phyloP scores from a whole-genome alignment of 1,139 yeast species.

The Pichia sp. region DNA sequence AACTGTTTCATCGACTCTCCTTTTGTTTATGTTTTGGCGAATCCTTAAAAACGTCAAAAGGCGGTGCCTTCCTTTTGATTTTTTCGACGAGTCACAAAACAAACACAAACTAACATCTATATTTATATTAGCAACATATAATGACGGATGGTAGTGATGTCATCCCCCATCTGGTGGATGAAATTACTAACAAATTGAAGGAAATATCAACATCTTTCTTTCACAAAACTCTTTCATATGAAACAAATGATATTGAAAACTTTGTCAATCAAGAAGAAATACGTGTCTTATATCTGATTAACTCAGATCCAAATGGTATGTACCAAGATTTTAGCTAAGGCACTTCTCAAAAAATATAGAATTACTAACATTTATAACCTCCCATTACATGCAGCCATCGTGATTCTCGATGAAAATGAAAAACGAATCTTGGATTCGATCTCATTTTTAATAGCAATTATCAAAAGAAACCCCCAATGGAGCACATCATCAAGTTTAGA shows the following conservation, averaged over 20 bases:
- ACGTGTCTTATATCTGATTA: slow-evolving; percentile 2
- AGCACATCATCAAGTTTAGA: background rate
- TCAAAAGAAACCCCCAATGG: slow-evolving; percentile 8
- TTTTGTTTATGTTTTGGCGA: too few species aligned
- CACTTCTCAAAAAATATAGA: background rate
- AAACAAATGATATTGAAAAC: slow-evolving; percentile 1
- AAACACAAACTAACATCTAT: too few species aligned
- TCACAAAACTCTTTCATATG: background rate
- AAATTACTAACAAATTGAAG: background rate
- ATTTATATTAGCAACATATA: too few species aligned
- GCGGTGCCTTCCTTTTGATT: too few species aligned
- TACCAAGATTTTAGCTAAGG: background rate
- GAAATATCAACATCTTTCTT: background rate
- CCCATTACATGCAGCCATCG: background rate
- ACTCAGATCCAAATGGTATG: slow-evolving; percentile 3
- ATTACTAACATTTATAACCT: background rate
- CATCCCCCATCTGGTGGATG: background rate
- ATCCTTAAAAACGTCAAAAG: too few species aligned
- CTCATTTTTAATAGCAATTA: slow-evolving; percentile 6
- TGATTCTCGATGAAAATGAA: slow-evolving; percentile 2
- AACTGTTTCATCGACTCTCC: too few species aligned
- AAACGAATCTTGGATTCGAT: background rate
- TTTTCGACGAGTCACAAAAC: too few species aligned
- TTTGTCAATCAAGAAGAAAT: slow-evolving; percentile 3
- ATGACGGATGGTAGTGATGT: slow-evolving; percentile 10